Base-by-base conservation (phyloP, 345 rosid species). In the Boechera stricta region DNA sequence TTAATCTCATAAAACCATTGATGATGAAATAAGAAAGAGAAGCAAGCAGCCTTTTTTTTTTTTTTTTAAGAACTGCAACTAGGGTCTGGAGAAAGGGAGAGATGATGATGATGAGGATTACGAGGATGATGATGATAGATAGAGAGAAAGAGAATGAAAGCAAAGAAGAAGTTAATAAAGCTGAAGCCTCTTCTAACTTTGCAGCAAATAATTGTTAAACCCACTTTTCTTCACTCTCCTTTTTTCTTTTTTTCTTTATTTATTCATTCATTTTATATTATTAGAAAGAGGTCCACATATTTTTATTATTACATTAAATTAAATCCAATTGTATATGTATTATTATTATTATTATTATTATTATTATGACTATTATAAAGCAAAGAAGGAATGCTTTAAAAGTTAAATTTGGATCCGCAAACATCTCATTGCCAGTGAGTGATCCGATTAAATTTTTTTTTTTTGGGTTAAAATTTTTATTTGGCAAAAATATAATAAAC, bases 141-240 rank as follows among this genome's bases (percentile, higher is more conserved):
- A 83, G 76, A 69, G 55, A 60, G 33, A 71, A 16, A 63, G 55
- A 71, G 72, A 64, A 64, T 75, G 80, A 72, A 64, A 76, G 78
- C 76, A 81, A 81, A 73, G 83, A 84, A 84, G 83, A 80, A 81
- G 86, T 75, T 83, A 60, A 73, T 84, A 88, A 86, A 84, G 91
- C 86, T 86, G 87, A 76, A 62, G 81, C 87, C 81, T 78, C 77
- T 78, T 86, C 90, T 88, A 83, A 85, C 89, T 88, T 89, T 87
- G 90, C 93, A 84, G 87, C 91, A 88, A 88, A 91, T 89, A 78
- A 87, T 91, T 87, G 91, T 83, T 84, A 79, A 77, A 74, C 82
- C 82, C 74, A 83, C 85, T 70, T 85, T 79, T 79, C 48, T 76
- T 69, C 62, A 69, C 76, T 67, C 63, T 73, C 65, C n/a, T 75